phyloP scores from a whole-genome alignment of 2,329 filamentous ascomycete genomes.

The Aquanectria penicillioides region DNA sequence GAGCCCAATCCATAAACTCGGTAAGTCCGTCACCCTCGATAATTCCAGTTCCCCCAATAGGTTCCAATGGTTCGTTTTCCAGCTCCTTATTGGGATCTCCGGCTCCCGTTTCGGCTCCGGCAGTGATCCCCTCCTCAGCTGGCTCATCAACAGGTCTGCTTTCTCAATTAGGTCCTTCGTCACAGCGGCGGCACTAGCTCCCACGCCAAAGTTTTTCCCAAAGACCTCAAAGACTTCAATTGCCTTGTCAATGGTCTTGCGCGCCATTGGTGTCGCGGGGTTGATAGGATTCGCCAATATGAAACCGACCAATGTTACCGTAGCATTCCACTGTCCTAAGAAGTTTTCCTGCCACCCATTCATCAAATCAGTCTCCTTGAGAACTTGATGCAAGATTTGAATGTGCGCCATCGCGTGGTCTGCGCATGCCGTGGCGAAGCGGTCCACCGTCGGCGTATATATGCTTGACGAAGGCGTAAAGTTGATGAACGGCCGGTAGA shows the following conservation, averaged over 20 bases:
- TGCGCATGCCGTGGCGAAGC: slow-evolving; percentile 30
- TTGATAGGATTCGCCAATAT: slow-evolving; percentile 44
- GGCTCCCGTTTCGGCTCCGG: not conserved
- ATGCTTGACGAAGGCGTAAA: slow-evolving; percentile 37
- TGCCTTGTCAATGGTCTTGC: slow-evolving; percentile 48
- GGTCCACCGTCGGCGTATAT: slow-evolving; percentile 29
- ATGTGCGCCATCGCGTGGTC: slow-evolving; percentile 40
- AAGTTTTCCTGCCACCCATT: slow-evolving; percentile 43
- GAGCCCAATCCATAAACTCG: slow-evolving; percentile 43
- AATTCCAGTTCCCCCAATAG: not conserved
- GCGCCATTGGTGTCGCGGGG: slow-evolving; percentile 33
- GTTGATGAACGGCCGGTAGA: slow-evolving; percentile 52
- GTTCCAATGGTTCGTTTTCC: not conserved
- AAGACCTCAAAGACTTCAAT: slow-evolving; percentile 50
- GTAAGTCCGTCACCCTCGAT: slow-evolving; percentile 24
- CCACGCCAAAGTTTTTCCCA: slow-evolving; percentile 53
- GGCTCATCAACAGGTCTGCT: slow-evolving; percentile 29
- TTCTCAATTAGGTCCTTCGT: slow-evolving; percentile 42
- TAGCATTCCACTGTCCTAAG: slow-evolving; percentile 43
- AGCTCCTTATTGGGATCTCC: not conserved
- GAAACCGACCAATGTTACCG: slow-evolving; percentile 47
- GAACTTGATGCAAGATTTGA: slow-evolving; percentile 37
- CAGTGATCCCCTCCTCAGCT: slow-evolving; percentile 21
- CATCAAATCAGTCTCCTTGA: slow-evolving; percentile 37
- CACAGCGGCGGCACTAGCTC: slow-evolving; percentile 49